Conservation (phyloP, 495 filamentous ascomycete genomes). For the Lasiosphaeris hirsuta region DNA sequence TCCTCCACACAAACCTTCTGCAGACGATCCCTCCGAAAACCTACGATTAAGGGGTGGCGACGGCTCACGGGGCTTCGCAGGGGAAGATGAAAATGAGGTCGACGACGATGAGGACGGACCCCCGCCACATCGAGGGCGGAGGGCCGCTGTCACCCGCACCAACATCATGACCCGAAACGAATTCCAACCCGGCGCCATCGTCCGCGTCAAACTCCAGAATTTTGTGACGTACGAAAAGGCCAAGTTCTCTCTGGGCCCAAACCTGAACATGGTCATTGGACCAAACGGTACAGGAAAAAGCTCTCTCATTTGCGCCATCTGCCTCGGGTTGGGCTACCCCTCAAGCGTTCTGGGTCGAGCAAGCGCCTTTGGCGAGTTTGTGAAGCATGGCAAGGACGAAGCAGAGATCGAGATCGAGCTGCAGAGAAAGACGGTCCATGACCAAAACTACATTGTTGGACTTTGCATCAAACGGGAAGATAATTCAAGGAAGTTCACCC, state of each 20-base stretch:
- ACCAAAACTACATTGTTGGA: constrained; percentile 66
- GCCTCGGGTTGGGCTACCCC: constrained; percentile 82
- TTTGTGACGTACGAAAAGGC: constrained; percentile 94
- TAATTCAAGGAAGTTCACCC: constrained; percentile 68
- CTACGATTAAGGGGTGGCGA: constrained; percentile 18
- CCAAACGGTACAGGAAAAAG: constrained; percentile 98
- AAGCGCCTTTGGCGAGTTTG: constrained; percentile 80
- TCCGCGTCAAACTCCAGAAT: constrained; percentile 79
- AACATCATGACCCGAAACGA: constrained; percentile 13
- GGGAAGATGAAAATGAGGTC: constrained; percentile 10
- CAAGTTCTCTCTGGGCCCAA: constrained; percentile 85
- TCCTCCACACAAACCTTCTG: not conserved
- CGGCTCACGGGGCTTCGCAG: constrained; percentile 1
- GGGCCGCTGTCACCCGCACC: constrained; percentile 6
- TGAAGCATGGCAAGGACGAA: constrained; percentile 80
- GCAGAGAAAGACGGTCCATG: constrained; percentile 49
- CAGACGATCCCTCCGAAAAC: constrained; percentile 8
- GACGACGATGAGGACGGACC: constrained; percentile 15
- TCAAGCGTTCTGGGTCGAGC: constrained; percentile 84
- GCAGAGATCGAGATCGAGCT: constrained; percentile 90
- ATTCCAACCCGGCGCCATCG: constrained; percentile 81
- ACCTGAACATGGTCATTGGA: constrained; percentile 97
- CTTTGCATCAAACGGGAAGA: constrained; percentile 76
- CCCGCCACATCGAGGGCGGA: constrained; percentile 14
- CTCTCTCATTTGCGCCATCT: constrained; percentile 95